Conservation (phyloP, 345 rosid species). For the Gossypium bickii region DNA sequence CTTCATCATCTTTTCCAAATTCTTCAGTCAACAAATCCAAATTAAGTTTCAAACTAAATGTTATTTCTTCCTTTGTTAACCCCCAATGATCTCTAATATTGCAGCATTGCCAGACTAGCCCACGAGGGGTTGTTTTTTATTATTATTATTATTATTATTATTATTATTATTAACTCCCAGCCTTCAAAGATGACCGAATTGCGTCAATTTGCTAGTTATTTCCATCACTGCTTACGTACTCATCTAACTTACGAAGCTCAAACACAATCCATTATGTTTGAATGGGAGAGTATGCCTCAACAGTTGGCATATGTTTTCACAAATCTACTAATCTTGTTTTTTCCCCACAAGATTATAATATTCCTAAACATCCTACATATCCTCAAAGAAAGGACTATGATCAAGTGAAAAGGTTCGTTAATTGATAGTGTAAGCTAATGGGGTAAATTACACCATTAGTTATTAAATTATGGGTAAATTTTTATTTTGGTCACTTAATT, state of each 20-base stretch:
- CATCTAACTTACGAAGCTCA: constrained; percentile 2
- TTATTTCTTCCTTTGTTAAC: neutral
- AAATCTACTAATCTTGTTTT: neutral
- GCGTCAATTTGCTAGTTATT: neutral
- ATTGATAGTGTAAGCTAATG: no score
- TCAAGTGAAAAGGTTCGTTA: neutral
- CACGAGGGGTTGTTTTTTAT: neutral
- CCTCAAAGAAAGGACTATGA: neutral
- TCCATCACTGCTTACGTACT: constrained; percentile 20
- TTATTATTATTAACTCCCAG: neutral
- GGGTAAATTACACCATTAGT: no score
- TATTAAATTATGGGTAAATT: no score
- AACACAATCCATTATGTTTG: neutral
- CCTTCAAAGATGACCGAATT: neutral
- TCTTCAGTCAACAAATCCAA: neutral
- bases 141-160: neutral
- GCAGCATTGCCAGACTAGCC: neutral
- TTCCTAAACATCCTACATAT: neutral
- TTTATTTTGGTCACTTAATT: no score
- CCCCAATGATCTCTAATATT: constrained; percentile 18
- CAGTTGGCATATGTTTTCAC: neutral
- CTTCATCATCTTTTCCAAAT: neutral
- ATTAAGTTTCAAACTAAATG: neutral
- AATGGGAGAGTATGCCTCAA: neutral
- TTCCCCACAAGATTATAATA: neutral